Evolutionary conservation across 2,329 filamentous ascomycete species (phyloP), one percentile per base, ranked within the genome.

Genomic region (Penicillium sp.): DNA sequence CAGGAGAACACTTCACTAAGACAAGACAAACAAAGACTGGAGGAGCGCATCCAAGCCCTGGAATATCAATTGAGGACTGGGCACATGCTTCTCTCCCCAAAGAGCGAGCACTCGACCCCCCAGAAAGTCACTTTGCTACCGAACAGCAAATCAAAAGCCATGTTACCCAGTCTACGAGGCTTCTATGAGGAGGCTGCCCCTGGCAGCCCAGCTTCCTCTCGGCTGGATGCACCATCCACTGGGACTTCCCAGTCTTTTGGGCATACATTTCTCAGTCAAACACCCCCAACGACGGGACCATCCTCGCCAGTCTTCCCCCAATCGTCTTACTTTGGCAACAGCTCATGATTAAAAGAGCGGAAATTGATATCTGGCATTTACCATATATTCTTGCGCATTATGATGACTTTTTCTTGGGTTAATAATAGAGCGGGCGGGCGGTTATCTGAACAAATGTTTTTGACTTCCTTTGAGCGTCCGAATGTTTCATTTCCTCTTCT

Each of bases 11-110:
- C 74, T 54, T 65, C 69, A 19, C 47, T 73, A 26, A 76, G 76
- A 65, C 71, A 74, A 21, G 76, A 78, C 62, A 76, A 75, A 49
- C 73, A 76, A 64, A 62, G 68, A 13, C 67, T 77, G 4, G 69
- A 72, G 30, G 75, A 77, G 56, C 71, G 73, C 48, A 75, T 75
- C 66, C 74, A 74, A 7, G 73, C 72, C 35, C 70, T 77, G 5
- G 75, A 77, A 61, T 74, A 75, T 60, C 75, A 78, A 53, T 67
- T 77, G 61, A 77, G 76, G 64, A 74, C 75, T 61, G 76, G 77
- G 61, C 72, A 74, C 60, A 75, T 77, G 69, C 75, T 76, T 67
- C 75, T 73, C 21, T 74, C 74, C 4, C 73, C 75, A 41, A 76
- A 77, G 66, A 60, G 68, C 21, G 76, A 78, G 59, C 66, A 62